Evolutionary conservation across 2,329 filamentous ascomycete genomes (phyloP).

Genomic region (Talaromyces amestolkiae): DNA sequence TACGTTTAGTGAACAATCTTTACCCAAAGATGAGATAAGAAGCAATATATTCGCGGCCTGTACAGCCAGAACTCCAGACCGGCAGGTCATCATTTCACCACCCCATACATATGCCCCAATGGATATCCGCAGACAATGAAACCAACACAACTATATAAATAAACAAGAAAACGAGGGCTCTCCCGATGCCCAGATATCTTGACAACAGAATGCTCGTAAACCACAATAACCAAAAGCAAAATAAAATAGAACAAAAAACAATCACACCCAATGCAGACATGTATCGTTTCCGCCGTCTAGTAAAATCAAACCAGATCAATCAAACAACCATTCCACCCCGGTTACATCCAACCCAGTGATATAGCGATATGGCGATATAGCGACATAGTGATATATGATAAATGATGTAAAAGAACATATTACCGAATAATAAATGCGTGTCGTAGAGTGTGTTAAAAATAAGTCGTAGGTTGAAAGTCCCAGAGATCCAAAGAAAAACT

Average conservation of each 20-base stretch:
- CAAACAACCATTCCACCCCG: conserved; percentile 33
- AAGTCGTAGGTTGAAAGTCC: conserved; percentile 30
- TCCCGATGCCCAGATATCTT: conserved; percentile 21
- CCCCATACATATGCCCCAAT: conserved; percentile 30
- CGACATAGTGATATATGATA: conserved; percentile 19
- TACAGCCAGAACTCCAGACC: conserved; percentile 16
- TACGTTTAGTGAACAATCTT: background rate
- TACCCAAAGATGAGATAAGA: background rate
- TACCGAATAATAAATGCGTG: conserved; percentile 22
- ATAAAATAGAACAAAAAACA: too few relatives aligned
- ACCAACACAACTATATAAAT: conserved; percentile 23
- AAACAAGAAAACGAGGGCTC: conserved; percentile 23
- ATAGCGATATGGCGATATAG: conserved; percentile 16
- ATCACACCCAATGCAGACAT: conserved; percentile 44
- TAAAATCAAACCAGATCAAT: conserved; percentile 22
- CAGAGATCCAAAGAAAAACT: conserved; percentile 30
- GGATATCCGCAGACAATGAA: conserved; percentile 24
- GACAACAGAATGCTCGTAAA: conserved; percentile 19
- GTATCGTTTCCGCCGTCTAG: conserved; percentile 47
- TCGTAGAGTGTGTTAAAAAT: conserved; percentile 23
- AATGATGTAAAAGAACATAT: conserved; percentile 24
- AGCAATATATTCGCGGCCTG: conserved; percentile 8
- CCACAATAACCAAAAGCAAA: conserved; percentile 16
- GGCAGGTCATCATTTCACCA: conserved; percentile 22
- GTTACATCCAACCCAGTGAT: conserved; percentile 24